Conservation (phyloP, 768 basidiomycete species). For the Leccinum longicurvipes region DNA sequence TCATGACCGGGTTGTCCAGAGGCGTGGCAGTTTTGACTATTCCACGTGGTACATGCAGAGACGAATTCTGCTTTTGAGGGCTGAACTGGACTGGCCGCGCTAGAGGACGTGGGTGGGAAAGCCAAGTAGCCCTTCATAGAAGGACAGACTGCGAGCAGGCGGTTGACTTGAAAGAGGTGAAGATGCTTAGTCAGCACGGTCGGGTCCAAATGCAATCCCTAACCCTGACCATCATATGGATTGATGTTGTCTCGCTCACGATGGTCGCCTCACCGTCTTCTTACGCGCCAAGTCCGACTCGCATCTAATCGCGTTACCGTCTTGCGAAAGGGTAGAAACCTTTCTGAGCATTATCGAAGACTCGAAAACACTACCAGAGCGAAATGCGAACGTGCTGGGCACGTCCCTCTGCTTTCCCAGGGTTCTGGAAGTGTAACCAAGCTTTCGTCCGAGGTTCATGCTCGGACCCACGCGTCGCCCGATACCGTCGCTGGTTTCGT, state of each 20-base stretch:
- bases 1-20: not conserved
- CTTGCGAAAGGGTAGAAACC: constrained; percentile 51
- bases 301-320: not conserved
- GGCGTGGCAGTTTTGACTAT: not conserved
- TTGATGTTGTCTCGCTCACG: constrained; percentile 14
- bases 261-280: constrained; percentile 2
- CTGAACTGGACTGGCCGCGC: not conserved
- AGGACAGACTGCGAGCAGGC: not conserved
- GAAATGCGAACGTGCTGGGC: constrained; percentile 36
- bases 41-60: constrained; percentile 1
- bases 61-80: not conserved
- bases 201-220: not conserved
- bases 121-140: constrained; percentile 26
- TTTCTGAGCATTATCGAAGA: constrained; percentile 51
- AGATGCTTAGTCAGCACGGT: not conserved
- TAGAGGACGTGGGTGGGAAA: constrained; percentile 15
- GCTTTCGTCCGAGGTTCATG: not conserved
- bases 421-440: constrained; percentile 5
- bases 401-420: constrained; percentile 26
- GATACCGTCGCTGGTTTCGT: constrained; percentile 28
- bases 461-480: not conserved
- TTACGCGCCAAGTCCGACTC: constrained; percentile 1
- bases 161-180: not conserved
- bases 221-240: constrained; percentile 11
- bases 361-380: constrained; percentile 53